Conservation (phyloP, 768 basidiomycete genomes). For the Leccinellum rugosiceps region DNA sequence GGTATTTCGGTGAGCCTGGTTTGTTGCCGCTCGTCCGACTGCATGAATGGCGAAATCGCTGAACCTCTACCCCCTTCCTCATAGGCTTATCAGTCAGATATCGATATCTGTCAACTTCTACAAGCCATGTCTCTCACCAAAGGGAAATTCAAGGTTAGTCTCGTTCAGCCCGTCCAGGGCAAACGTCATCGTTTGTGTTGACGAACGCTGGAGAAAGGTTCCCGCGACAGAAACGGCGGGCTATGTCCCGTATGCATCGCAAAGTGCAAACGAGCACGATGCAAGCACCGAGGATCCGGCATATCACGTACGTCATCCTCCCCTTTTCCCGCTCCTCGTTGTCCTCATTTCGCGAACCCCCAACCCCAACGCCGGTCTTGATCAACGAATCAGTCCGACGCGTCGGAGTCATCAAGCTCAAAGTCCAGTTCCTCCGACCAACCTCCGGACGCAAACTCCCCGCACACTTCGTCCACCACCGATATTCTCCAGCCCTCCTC, state of each 20-base stretch:
- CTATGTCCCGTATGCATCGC: constrained; percentile 29
- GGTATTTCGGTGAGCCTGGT: constrained; percentile 25
- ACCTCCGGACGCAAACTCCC: constrained; percentile 8
- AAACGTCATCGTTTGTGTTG: constrained; percentile 10
- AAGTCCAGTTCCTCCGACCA: constrained; percentile 36
- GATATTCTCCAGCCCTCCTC: background rate
- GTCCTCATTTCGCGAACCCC: background rate
- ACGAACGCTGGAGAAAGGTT: constrained; percentile 34
- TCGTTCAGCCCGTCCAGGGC: background rate
- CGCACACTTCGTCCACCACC: constrained; percentile 15
- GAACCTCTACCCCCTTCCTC: background rate
- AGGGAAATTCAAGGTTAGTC: constrained; percentile 31
- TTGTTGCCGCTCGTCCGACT: background rate
- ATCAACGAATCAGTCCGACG: constrained; percentile 38
- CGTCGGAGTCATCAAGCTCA: constrained; percentile 43
- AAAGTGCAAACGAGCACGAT: constrained; percentile 39
- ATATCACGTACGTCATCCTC: constrained; percentile 36
- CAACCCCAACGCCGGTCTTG: background rate
- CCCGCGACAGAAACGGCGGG: constrained; percentile 17
- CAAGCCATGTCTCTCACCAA: constrained; percentile 48
- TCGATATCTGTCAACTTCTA: constrained; percentile 53
- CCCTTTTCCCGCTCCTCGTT: background rate
- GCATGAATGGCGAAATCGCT: background rate
- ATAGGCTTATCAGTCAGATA: constrained; percentile 29
- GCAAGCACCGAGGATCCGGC: constrained; percentile 44